Evolutionary conservation across 768 basidiomycete species (phyloP), one percentile per base, ranked within the genome.

Genomic region (Kwoniella bestiolae): DNA sequence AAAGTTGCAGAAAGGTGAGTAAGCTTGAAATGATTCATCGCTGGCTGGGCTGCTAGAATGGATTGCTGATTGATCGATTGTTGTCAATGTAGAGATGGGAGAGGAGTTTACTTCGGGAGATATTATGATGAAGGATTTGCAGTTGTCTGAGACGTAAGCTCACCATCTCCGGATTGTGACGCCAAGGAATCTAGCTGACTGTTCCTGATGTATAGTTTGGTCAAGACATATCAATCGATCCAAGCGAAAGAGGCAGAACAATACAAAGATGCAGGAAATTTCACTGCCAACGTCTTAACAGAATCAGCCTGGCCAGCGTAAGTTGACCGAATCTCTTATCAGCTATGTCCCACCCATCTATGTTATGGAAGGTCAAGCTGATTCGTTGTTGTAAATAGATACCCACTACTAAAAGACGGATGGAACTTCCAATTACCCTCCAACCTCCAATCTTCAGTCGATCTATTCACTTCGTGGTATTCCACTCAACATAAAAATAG

Each of bases 91-190:
- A 95, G 95, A 90, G 57, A 95, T 94, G 73, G 96, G 98, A 77
- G 90, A 94, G 11, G 94, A 95, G 66, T 98, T 98, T 75, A 91
- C 90, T 7, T 90, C 90, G 83, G 92, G 93, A 55, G 91, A 93
- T 72, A 88, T 92, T 44, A 95, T 98, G 95, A 95, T 97, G 83
- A 93, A 88, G 66, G 94, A 95, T 75, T 83, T 95, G 3, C 86
- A 87, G 18, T 63, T 77, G 12, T 77, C 79, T 2, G 82, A 83
- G 56, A 82, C 75, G 80, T 81, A 51, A 75, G 79, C 67, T 11
- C 28, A 26, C 23, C 34, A 21, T 72, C 46, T 14, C 21, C 25
- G 50, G 8, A 5, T 44, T 14, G 6, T 23, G 44, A 34, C 11
- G n/a, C n/a, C n/a, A n/a, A n/a, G n/a, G n/a, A 47, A 18, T 7